Evolutionary conservation across 495 filamentous ascomycete species (phyloP).

Genomic region (Zalerion maritima): DNA sequence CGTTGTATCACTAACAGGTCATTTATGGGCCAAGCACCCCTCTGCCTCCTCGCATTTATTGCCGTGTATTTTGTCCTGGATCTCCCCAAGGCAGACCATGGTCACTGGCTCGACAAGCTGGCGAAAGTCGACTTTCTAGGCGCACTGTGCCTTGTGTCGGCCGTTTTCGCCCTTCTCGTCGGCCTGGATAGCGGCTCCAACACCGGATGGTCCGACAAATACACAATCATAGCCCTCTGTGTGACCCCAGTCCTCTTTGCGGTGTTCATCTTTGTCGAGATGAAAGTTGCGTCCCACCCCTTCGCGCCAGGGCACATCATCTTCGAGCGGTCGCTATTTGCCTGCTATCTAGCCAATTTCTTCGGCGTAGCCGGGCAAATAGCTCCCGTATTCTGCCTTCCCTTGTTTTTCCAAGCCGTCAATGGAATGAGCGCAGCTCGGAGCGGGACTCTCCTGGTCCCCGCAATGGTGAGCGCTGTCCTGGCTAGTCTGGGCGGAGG

Average conservation of each 20-base stretch:
- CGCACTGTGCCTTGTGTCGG: slow-evolving; percentile 51
- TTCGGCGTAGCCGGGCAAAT: slow-evolving; percentile 58
- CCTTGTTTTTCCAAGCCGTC: slow-evolving; percentile 68
- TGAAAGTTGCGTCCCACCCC: slow-evolving; percentile 54
- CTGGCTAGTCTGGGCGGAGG: slow-evolving; percentile 56
- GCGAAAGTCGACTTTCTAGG: slow-evolving; percentile 69
- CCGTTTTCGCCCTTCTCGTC: slow-evolving; percentile 57
- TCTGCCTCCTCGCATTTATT: slow-evolving; percentile 52
- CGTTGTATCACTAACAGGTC: slow-evolving; percentile 39
- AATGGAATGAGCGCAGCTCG: slow-evolving; percentile 48
- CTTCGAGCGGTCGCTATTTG: slow-evolving; percentile 51
- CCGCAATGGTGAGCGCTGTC: slow-evolving; percentile 48
- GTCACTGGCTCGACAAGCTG: slow-evolving; percentile 34
- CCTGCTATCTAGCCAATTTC: slow-evolving; percentile 61
- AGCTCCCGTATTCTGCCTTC: slow-evolving; percentile 55
- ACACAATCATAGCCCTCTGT: slow-evolving; percentile 44
- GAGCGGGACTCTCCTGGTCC: slow-evolving; percentile 53
- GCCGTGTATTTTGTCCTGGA: slow-evolving; percentile 48
- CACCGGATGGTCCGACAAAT: slow-evolving; percentile 44
- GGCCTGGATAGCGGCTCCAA: slow-evolving; percentile 72
- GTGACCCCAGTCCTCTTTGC: slow-evolving; percentile 46
- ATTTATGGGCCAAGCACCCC: slow-evolving; percentile 56
- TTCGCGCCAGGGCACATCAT: slow-evolving; percentile 74
- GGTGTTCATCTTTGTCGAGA: slow-evolving; percentile 57
- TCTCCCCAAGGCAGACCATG: slow-evolving; percentile 39